Percentiles rank a stretch among this genome's conserved stretches.
These are phyloP conservation scores for Cladosporium sp. DNA, from an alignment of 2,329 filamentous ascomycete species.

Conservation along the genomic window DNA sequence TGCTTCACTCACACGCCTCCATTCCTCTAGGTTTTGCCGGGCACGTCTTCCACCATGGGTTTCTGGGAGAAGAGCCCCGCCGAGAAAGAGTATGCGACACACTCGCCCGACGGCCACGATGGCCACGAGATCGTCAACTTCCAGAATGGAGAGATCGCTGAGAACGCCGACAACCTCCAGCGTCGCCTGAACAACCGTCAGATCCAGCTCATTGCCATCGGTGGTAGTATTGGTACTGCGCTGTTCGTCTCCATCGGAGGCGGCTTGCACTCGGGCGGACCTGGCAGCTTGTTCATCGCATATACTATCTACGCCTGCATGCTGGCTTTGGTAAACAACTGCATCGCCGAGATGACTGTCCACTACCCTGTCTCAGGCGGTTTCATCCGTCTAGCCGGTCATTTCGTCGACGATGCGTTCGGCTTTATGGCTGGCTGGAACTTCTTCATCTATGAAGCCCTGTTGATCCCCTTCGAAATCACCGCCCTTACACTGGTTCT, in stretches of 20 bases:
- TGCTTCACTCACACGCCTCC: background rate
- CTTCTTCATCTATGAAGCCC: slow-evolving; percentile 49
- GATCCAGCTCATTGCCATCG: slow-evolving; percentile 36
- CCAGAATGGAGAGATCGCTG: slow-evolving; percentile 15
- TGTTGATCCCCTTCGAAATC: slow-evolving; percentile 52
- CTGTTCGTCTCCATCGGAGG: slow-evolving; percentile 49
- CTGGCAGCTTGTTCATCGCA: slow-evolving; percentile 54
- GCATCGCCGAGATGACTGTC: slow-evolving; percentile 60
- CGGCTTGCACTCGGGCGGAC: slow-evolving; percentile 49
- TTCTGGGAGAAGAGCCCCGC: slow-evolving; percentile 9
- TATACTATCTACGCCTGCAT: slow-evolving; percentile 54
- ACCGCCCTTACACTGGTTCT: slow-evolving; percentile 40
- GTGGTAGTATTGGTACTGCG: slow-evolving; percentile 31
- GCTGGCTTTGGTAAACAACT: slow-evolving; percentile 61
- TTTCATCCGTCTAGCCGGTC: slow-evolving; percentile 61
- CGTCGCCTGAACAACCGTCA: slow-evolving; percentile 31
- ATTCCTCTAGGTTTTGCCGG: background rate
- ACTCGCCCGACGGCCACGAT: slow-evolving; percentile 7
- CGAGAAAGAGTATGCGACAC: slow-evolving; percentile 9
- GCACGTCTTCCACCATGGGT: slow-evolving; percentile 3
- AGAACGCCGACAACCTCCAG: slow-evolving; percentile 29
- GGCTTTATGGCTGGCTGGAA: slow-evolving; percentile 55
- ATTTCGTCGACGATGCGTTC: slow-evolving; percentile 63
- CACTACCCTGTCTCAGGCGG: slow-evolving; percentile 61
- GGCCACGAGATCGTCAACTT: slow-evolving; percentile 11